Percentiles rank a stretch among this genome's conserved stretches.
These are phyloP conservation scores for Trichophyton verrucosum DNA, from an alignment of 2,329 filamentous ascomycete species.

Conservation along the genomic window DNA sequence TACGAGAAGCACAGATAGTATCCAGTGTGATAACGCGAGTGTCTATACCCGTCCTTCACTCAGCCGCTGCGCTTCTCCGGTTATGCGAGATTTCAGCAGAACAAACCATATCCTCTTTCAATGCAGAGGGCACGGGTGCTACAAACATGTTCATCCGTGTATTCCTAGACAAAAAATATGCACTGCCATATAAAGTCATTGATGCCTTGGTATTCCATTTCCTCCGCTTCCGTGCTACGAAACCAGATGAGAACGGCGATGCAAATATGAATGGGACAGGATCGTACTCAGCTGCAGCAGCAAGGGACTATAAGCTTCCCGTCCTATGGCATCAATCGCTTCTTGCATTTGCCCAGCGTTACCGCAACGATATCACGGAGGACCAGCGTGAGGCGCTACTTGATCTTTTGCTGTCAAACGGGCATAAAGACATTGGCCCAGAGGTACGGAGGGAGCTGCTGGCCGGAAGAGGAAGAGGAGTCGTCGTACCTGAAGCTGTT, in stretches of 20 bases:
- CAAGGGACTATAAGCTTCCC: conserved; percentile 55
- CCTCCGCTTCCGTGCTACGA: conserved; percentile 66
- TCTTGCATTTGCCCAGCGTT: conserved; percentile 82
- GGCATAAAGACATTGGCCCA: conserved; percentile 77
- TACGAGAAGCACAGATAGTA: conserved; percentile 85
- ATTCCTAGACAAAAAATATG: conserved; percentile 92
- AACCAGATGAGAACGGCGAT: conserved; percentile 48
- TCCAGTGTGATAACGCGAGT: conserved; percentile 74
- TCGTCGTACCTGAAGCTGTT: conserved; percentile 41
- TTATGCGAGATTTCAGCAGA: conserved; percentile 90
- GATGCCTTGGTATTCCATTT: conserved; percentile 96
- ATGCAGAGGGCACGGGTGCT: conserved; percentile 71
- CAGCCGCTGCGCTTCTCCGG: conserved; percentile 77
- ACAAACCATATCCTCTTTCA: conserved; percentile 59
- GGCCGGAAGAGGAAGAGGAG: conserved; percentile 73
- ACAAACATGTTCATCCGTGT: conserved; percentile 93
- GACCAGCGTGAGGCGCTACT: conserved; percentile 85
- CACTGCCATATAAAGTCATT: conserved; percentile 84
- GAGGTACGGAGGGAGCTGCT: conserved; percentile 82
- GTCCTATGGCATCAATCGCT: conserved; percentile 96
- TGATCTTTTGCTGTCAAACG: conserved; percentile 71
- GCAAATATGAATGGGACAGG: conserved; percentile 32
- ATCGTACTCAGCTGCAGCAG: conserved; percentile 32
- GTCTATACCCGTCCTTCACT: conserved; percentile 82
- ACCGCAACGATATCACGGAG: conserved; percentile 91